These are phyloP conservation scores for Trapa incisa DNA, from an alignment of 345 rosid genomes.

Conservation along the genomic window DNA sequence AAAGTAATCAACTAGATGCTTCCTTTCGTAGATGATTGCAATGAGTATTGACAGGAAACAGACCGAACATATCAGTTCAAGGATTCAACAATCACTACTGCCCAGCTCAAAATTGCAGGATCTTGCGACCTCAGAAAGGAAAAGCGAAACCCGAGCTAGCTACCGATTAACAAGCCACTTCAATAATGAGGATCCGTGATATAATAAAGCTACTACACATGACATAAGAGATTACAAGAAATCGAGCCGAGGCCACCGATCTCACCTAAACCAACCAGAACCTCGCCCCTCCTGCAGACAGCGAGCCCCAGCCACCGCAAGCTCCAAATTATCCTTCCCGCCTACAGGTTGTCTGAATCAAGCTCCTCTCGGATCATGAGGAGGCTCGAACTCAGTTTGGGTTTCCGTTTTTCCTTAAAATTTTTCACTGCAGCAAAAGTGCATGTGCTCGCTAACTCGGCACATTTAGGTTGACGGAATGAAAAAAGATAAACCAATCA, in stretches of 20 bases:
- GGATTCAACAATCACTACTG: background rate
- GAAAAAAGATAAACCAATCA: background rate
- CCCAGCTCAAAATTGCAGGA: background rate
- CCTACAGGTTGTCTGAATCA: background rate
- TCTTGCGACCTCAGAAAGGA: too few relatives aligned
- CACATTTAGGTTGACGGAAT: background rate
- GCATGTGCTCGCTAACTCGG: background rate
- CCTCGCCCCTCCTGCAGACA: background rate
- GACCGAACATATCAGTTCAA: background rate
- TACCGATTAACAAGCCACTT: background rate
- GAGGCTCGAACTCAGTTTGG: background rate
- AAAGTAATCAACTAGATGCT: background rate
- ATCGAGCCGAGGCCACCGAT: background rate
- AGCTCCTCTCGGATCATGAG: background rate
- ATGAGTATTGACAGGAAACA: too few relatives aligned
- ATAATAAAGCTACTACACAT: background rate
- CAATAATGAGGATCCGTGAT: background rate
- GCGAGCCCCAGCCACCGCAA: background rate
- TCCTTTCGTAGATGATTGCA: too few relatives aligned
- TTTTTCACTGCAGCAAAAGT: background rate
- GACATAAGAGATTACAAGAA: background rate
- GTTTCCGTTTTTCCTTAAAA: background rate
- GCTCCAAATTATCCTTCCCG: background rate
- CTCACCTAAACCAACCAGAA: background rate
- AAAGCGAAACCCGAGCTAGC: background rate